Evolutionary conservation across 2,329 filamentous ascomycete genomes (phyloP).

Genomic region (Diplocarpon mali): DNA sequence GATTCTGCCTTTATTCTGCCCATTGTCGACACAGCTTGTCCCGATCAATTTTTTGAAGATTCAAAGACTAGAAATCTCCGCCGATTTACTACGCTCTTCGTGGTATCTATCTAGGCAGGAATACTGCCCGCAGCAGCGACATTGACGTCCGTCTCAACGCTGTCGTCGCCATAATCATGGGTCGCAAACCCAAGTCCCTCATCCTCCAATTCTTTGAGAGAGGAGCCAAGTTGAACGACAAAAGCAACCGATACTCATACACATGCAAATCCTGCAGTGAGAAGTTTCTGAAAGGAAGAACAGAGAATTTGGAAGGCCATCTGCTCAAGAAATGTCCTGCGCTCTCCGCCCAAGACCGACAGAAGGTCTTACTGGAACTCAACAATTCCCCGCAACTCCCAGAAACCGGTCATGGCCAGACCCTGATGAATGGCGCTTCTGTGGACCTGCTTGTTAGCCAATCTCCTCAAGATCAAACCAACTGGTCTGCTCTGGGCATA

Average conservation of each 20-base stretch:
- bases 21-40: too few species aligned
- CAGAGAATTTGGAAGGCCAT: conserved; percentile 72
- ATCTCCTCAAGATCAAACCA: conserved; percentile 34
- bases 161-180: too few species aligned
- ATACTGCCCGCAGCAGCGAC: not conserved
- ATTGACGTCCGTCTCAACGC: not conserved
- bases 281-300: conserved; percentile 80
- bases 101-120: too few species aligned
- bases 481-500: conserved; percentile 74
- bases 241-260: conserved; percentile 84
- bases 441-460: conserved; percentile 34
- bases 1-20: not conserved
- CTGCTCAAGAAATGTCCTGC: conserved; percentile 79
- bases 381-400: conserved; percentile 53
- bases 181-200: conserved; percentile 30
- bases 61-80: not conserved
- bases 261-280: conserved; percentile 83
- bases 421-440: conserved; percentile 28
- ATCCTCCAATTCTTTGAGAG: conserved; percentile 84
- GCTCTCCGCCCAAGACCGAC: conserved; percentile 61
- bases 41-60: not conserved
- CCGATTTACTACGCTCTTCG: too few species aligned
- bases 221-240: conserved; percentile 76
- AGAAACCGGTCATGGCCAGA: conserved; percentile 26
- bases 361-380: conserved; percentile 62